Evolutionary conservation across 2,329 filamentous ascomycete genomes (phyloP).

Genomic region (Cercospora janseana): DNA sequence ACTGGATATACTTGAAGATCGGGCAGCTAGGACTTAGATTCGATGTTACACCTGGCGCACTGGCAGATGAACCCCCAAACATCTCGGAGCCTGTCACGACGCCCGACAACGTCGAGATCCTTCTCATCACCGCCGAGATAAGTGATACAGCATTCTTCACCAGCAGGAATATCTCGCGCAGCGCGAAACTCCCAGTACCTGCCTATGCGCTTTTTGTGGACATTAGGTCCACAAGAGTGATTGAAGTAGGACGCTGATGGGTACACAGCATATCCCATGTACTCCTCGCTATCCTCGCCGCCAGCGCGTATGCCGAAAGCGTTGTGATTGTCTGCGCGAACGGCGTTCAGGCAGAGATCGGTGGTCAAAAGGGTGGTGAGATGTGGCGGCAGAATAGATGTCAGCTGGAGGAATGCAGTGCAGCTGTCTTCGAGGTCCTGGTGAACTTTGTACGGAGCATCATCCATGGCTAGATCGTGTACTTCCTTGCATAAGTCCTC

Average conservation of each 20-base stretch:
- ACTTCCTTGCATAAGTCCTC: constrained; percentile 37
- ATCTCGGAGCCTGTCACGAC: constrained; percentile 40
- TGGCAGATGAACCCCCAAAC: constrained; percentile 50
- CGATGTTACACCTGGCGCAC: constrained; percentile 41
- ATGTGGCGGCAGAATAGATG: constrained; percentile 40
- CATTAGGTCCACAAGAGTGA: constrained; percentile 47
- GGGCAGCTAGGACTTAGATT: constrained; percentile 1
- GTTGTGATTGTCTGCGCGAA: constrained; percentile 47
- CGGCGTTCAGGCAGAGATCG: constrained; percentile 38
- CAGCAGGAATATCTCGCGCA: constrained; percentile 37
- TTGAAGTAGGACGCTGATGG: constrained; percentile 51
- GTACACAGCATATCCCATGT: constrained; percentile 51
- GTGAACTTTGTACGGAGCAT: constrained; percentile 43
- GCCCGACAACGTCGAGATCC: constrained; percentile 38
- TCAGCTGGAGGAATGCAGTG: constrained; percentile 45
- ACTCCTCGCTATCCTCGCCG: constrained; percentile 47
- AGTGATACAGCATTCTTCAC: constrained; percentile 49
- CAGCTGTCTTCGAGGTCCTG: constrained; percentile 43
- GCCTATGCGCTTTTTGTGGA: constrained; percentile 44
- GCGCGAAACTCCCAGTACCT: constrained; percentile 45
- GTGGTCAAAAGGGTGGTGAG: constrained; percentile 40
- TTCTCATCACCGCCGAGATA: constrained; percentile 51
- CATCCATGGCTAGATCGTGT: constrained; percentile 42
- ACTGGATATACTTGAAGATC: neutral
- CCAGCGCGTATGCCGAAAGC: constrained; percentile 46